Evolutionary conservation across 106 monocot species (phyloP).

Genomic region (Dendrobium officinale): DNA sequence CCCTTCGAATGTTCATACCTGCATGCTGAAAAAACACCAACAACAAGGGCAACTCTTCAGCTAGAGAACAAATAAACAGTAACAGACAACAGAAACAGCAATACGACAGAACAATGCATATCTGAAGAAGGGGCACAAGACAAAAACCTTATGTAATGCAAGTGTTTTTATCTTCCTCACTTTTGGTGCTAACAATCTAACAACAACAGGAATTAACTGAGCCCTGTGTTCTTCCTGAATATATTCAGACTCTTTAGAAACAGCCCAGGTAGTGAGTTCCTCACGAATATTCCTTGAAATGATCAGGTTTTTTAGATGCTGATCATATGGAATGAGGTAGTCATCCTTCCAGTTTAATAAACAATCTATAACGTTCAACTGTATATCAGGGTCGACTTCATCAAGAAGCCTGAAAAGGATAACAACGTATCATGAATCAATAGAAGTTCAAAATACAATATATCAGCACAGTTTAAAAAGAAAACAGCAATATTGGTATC

Average conservation of each 20-base stretch:
- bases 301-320: constrained; percentile 64
- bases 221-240: constrained; percentile 63
- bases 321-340: constrained; percentile 63
- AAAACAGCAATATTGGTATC: not conserved
- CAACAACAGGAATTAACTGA: constrained; percentile 61
- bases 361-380: constrained; percentile 78
- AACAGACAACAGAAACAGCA: not conserved
- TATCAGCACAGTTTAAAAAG: not conserved
- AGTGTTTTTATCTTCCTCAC: constrained; percentile 68
- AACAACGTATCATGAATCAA: not conserved
- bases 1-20: constrained; percentile 66
- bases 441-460: constrained; percentile 6
- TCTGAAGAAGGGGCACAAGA: constrained; percentile 2
- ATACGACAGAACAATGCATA: not conserved
- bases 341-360: constrained; percentile 90
- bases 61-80: not conserved
- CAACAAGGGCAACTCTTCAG: constrained; percentile 5
- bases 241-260: constrained; percentile 58
- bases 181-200: constrained; percentile 76
- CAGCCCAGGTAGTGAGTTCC: constrained; percentile 74
- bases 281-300: constrained; percentile 60
- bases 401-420: constrained; percentile 66
- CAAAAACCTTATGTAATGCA: constrained; percentile 63
- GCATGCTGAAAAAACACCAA: constrained; percentile 53
- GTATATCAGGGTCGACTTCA: constrained; percentile 68